Base-by-base conservation (phyloP, 768 basidiomycete genomes). In the Cystoderma amianthinum region DNA sequence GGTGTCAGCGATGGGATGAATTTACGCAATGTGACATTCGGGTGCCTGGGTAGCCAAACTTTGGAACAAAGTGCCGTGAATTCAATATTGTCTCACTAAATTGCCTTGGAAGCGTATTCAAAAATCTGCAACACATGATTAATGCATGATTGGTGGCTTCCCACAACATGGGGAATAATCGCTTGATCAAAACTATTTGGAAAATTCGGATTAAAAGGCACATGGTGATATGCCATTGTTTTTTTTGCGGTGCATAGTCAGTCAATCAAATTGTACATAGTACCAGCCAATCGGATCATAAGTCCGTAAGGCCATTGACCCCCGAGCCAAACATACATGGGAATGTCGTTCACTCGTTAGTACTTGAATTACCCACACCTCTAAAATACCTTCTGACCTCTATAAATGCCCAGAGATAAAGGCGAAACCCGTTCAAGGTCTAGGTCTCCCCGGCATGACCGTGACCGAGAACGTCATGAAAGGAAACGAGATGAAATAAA, bases 401-500 rank as follows among this genome's bases (percentile, higher is more conserved):
- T n/a, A 28, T n/a, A 28, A 28, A 28, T 28, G 25, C 25, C 25
- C n/a, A 28, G 25, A 28, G 25, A 28, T 7, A 28, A n/a, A 28
- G 7, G n/a, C 25, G 25, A n/a, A 28, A 28, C 7, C 25, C 25
- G n/a, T 28, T 28, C 25, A 28, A 7, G 25, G 25, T 28, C 25
- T 7, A 16, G 33, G 17, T 38, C 25, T 12, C 6, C 35, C 9
- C 5, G 41, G 18, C 34, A 18, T 28, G 41, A 23, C 30, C 25
- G 37, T 33, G 46, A 46, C 25, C 37, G 42, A 18, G 41, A 38
- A 12, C 15, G 5, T n/a, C 23, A 30, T 13, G 15, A 15, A 25
- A 15, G 21, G n/a, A 18, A 10, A 11, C 33, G 24, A 17, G 30
- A 36, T 38, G 39, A 23, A 17, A 35, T 38, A 17, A 38, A 7